Evolutionary conservation across 1,284 basidiomycete species (phyloP).

Genomic region (Stereum hirsutum): DNA sequence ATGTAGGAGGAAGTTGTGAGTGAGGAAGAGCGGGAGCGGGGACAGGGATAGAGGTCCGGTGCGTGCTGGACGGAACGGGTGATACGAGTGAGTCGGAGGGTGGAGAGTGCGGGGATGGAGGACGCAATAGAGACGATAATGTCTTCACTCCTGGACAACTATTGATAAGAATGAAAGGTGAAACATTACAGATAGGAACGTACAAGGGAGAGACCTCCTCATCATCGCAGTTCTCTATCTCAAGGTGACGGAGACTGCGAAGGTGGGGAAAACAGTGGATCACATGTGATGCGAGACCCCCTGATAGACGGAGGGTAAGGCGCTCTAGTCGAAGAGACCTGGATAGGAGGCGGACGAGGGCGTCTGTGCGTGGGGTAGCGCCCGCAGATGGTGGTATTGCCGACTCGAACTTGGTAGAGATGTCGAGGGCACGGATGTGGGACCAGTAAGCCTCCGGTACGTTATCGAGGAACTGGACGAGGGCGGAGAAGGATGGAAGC

Average conservation of each 20-base stretch:
- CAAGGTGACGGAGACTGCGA: slow-evolving; percentile 33
- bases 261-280: slow-evolving; percentile 46
- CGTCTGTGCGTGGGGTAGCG: slow-evolving; percentile 26
- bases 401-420: slow-evolving; percentile 30
- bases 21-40: slow-evolving; percentile 23
- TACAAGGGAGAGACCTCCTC: slow-evolving; percentile 51
- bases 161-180: slow-evolving; percentile 9
- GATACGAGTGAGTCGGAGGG: slow-evolving; percentile 52
- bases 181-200: slow-evolving; percentile 9
- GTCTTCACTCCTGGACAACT: slow-evolving; percentile 49
- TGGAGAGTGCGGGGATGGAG: slow-evolving; percentile 42
- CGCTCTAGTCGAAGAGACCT: slow-evolving; percentile 37
- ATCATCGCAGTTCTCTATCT: slow-evolving; percentile 43
- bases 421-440: slow-evolving; percentile 45
- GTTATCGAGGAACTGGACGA: slow-evolving; percentile 41
- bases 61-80: slow-evolving; percentile 56
- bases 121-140: slow-evolving; percentile 62
- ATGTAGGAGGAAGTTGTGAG: slow-evolving; percentile 24
- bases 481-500: slow-evolving; percentile 33
- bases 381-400: slow-evolving; percentile 10
- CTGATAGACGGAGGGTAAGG: slow-evolving; percentile 43
- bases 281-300: slow-evolving; percentile 39
- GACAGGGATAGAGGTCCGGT: slow-evolving; percentile 21
- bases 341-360: slow-evolving; percentile 39
- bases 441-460: slow-evolving; percentile 46